Base-by-base conservation (phyloP, 2,329 filamentous ascomycete genomes). In the Didymella sp. region DNA sequence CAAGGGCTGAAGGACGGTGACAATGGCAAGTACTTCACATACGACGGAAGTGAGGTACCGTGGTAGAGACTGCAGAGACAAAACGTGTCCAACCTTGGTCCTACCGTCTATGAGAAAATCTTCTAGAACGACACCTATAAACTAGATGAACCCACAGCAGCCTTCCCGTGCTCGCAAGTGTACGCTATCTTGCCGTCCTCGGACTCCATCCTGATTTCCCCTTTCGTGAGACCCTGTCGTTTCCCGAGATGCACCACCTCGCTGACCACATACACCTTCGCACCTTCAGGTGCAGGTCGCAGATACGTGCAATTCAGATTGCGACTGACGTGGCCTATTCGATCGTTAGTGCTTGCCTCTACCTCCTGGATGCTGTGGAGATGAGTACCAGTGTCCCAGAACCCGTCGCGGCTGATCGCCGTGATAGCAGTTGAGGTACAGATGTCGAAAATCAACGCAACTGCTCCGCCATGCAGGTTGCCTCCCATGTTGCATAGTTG, bases 361-460 rank as follows among this genome's bases (percentile, higher is more conserved):
- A 24, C 30, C 43, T 33, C 1, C 19, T 2, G 12, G 12, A 21
- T 11, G 43, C 19, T 24, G 6, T 12, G n/a, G 19, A 46, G 15
- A 11, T 1, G 9, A 38, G 13, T 51, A 51, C 49, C 54, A n/a
- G 71, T 68, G 42, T 80, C 70, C 79, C 79, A 82, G 45, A 77
- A 77, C 1, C 71, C 73, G 2, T 73, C 66, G n/a, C 57, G 60
- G 5, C 68, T 63, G 17, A 67, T 63, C 3, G 72, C 67, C 6
- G 59, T 63, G 15, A 79, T 69, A 6, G 78, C 72, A 7, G 78
- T 68, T 6, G 75, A 78, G 1, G 80, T 82, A 51, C 79, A 77
- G 71, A 85, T 81, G 64, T 87, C 85, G 57, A 84, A 84, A 40
- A 85, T 81, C 5, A 83, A 72, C 0, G 81, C 79, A 2, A 82